Conservation (phyloP, 1,284 basidiomycete species). For the Ceratobasidium sp. region DNA sequence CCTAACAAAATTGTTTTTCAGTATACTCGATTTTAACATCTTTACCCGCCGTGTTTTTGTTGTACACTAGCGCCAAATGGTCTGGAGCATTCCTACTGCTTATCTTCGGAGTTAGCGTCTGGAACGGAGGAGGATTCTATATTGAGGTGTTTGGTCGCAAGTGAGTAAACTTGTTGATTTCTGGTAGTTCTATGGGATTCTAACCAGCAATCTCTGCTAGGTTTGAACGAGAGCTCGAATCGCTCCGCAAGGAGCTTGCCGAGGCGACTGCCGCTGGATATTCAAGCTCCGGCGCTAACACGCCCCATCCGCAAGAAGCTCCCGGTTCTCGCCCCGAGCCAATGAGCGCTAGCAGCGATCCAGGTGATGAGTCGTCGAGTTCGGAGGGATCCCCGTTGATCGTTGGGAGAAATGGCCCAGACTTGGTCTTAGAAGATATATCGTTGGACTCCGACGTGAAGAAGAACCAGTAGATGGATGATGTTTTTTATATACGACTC, state of each 20-base stretch:
- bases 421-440: conserved; percentile 21
- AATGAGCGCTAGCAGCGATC: conserved; percentile 31
- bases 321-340: neutral
- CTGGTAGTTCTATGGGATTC: conserved; percentile 3
- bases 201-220: conserved; percentile 58
- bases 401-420: conserved; percentile 19
- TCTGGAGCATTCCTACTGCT: conserved; percentile 81
- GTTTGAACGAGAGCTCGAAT: conserved; percentile 91
- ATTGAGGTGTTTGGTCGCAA: conserved; percentile 96
- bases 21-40: conserved; percentile 90
- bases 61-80: conserved; percentile 82
- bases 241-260: conserved; percentile 86
- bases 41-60: conserved; percentile 83
- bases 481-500: neutral
- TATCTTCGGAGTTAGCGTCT: conserved; percentile 85
- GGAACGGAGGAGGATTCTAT: conserved; percentile 89
- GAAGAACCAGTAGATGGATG: conserved; percentile 41
- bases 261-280: conserved; percentile 43
- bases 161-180: conserved; percentile 64
- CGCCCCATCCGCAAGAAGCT: conserved; percentile 13
- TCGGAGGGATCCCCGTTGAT: conserved; percentile 32
- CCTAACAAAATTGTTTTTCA: conserved; percentile 55
- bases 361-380: conserved; percentile 35
- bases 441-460: conserved; percentile 21
- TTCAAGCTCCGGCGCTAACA: conserved; percentile 14